These are phyloP conservation scores for Corymbia citriodora DNA, from an alignment of 441 rosid genomes.

Conservation along the genomic window DNA sequence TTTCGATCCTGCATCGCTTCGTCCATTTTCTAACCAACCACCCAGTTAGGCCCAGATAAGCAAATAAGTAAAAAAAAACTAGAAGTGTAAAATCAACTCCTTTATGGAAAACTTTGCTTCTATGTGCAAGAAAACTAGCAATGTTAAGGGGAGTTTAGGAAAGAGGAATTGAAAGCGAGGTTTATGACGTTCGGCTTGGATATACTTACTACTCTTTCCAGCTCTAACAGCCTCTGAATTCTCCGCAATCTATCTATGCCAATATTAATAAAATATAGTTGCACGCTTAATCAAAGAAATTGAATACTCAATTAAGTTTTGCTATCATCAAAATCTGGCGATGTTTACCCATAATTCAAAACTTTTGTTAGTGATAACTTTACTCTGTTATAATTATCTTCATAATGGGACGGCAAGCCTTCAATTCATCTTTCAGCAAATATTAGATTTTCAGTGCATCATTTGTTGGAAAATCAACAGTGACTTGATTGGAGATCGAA, in stretches of 20 bases:
- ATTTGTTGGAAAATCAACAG: not conserved
- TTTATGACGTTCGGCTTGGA: too few species aligned
- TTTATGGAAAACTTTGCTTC: not conserved
- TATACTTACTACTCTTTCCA: too few species aligned
- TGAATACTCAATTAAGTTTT: too few species aligned
- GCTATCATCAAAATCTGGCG: too few species aligned
- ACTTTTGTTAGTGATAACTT: not conserved
- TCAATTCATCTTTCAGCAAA: not conserved
- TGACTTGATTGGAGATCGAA: not conserved
- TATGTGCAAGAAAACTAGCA: not conserved
- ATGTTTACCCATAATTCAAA: too few species aligned
- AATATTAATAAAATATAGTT: too few species aligned
- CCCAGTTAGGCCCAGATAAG: not conserved
- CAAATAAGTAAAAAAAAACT: not conserved
- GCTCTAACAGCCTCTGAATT: too few species aligned
- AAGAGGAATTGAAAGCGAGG: too few species aligned
- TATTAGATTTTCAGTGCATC: not conserved
- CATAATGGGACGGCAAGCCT: not conserved
- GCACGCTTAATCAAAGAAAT: not conserved
- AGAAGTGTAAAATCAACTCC: not conserved
- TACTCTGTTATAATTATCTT: not conserved
- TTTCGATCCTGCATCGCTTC: not conserved
- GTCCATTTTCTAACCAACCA: not conserved
- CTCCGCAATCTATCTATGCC: not conserved
- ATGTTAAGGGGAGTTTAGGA: too few species aligned